phyloP scores from a whole-genome alignment of 192 early-diverging fungal species.

The Coemansia sp. region DNA sequence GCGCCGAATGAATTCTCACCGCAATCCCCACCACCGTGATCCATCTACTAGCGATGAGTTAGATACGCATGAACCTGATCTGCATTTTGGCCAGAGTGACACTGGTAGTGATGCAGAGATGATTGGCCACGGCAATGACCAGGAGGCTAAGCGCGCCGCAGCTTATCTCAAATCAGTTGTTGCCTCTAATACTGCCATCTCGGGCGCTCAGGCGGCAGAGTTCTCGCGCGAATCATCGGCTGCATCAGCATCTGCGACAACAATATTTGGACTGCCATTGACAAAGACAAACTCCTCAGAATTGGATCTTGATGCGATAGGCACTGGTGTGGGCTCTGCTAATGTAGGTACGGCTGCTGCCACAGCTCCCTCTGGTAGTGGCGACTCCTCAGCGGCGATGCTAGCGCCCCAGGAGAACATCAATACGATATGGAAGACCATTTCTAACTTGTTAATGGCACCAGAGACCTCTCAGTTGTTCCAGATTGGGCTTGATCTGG shows the following conservation, averaged over 20 bases:
- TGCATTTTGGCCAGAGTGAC: constrained; percentile 51
- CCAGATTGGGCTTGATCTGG: constrained; percentile 46
- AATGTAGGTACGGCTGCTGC: neutral
- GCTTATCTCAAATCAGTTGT: constrained; percentile 30
- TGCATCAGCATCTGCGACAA: constrained; percentile 13
- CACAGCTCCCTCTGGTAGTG: constrained; percentile 5
- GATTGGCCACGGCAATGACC: constrained; percentile 7
- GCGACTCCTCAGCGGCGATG: constrained; percentile 18
- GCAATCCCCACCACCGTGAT: constrained; percentile 26
- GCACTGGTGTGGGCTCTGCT: constrained; percentile 1
- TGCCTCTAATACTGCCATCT: constrained; percentile 3
- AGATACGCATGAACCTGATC: constrained; percentile 38
- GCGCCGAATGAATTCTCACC: constrained; percentile 17
- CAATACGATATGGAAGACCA: constrained; percentile 41
- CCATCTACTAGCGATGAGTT: constrained; percentile 41
- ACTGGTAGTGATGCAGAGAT: constrained; percentile 43
- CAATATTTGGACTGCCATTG: constrained; percentile 14
- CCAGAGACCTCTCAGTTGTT: constrained; percentile 45
- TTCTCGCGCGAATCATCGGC: constrained; percentile 20
- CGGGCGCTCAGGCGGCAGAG: constrained; percentile 8
- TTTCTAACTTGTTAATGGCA: constrained; percentile 40
- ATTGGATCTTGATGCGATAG: constrained; percentile 6
- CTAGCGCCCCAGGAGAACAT: constrained; percentile 33
- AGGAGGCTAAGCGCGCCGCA: constrained; percentile 18
- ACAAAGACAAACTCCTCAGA: constrained; percentile 35